Percentiles rank a stretch among this genome's conserved stretches.
Conservation (phyloP, 164 flowering plant species). For the Aristolochia fimbriata region DNA sequence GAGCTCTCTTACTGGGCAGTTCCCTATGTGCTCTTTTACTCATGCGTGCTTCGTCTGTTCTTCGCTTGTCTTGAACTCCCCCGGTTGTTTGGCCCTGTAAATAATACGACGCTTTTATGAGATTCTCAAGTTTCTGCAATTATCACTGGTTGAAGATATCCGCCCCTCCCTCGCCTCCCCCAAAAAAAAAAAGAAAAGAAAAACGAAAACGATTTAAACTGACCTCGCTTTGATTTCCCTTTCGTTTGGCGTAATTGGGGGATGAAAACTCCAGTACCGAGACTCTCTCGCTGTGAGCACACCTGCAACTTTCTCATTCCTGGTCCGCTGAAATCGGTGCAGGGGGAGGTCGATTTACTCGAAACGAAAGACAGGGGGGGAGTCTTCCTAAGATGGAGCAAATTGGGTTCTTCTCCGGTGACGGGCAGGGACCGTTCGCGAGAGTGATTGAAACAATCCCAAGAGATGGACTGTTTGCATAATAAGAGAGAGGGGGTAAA, state of each 20-base stretch:
- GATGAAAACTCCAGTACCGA: constrained; percentile 51
- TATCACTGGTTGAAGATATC: not conserved
- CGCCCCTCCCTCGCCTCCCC: too few species aligned
- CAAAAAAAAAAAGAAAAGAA: too few species aligned
- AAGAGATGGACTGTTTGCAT: not conserved
- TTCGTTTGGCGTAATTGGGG: constrained; percentile 16
- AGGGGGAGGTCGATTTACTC: too few species aligned
- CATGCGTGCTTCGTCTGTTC: too few species aligned
- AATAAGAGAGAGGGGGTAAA: not conserved
- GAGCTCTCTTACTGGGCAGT: too few species aligned
- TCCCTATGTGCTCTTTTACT: too few species aligned
- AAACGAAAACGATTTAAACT: too few species aligned
- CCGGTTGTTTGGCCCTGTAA: too few species aligned
- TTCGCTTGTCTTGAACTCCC: too few species aligned
- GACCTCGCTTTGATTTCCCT: not conserved
- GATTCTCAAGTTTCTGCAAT: not conserved
- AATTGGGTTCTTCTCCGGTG: not conserved
- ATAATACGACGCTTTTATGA: too few species aligned
- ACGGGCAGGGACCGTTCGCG: not conserved
- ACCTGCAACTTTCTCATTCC: not conserved
- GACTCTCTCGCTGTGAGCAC: constrained; percentile 5
- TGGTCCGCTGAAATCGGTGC: not conserved
- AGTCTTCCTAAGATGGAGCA: not conserved
- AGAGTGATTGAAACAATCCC: not conserved
- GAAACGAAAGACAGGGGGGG: not conserved